Base-by-base conservation (phyloP, 2,329 filamentous ascomycete species). In the Colletotrichum melonis region DNA sequence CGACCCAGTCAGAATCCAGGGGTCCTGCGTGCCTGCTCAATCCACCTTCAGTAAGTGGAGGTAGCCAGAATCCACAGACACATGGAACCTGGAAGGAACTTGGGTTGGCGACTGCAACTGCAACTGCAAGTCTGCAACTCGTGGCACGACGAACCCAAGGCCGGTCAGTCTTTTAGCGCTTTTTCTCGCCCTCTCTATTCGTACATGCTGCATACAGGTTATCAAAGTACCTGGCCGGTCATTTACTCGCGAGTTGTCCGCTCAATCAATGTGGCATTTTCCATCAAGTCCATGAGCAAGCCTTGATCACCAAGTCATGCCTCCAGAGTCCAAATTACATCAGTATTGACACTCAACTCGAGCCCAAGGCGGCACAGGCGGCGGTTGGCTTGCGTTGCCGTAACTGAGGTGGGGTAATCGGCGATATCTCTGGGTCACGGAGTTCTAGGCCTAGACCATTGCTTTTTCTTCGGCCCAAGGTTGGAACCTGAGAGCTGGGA, bases 381-480 rank as follows among this genome's bases (percentile, higher is more conserved):
- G 6, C 54, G 22, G 42, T 58, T 46, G 64, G 56, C 42, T 46
- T 38, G 16, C 56, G 16, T 54, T 62, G 38, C 22, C 38, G 46
- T 26, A 24, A 35, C 24, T 67, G 32, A 65, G 55, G 55, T 71
- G 54, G 38, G 35, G 30, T 35, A 42, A 65, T 35, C 63, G 63
- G 11, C 57, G 63, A 63, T 62, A 46, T 38, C 46, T 26, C 59
- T 46, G 58, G 38, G 28, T 54, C 28, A 9, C 16, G n/a, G 38
- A 63, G 56, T 59, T 72, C 64, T 69, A 72, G 65, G 42, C 65
- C 65, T 68, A 49, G 42, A 8, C 42, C 14, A 28, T 42, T 4
- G 59, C 9, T 64, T 55, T 26, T 24, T 35, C 26, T 28, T 63
- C 46, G 38, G 38, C 12, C 42, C 24, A 19, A 26, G 12, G 24